phyloP scores from a whole-genome alignment of 2,329 filamentous ascomycete species.

The Sporothrix pseudoabietina region DNA sequence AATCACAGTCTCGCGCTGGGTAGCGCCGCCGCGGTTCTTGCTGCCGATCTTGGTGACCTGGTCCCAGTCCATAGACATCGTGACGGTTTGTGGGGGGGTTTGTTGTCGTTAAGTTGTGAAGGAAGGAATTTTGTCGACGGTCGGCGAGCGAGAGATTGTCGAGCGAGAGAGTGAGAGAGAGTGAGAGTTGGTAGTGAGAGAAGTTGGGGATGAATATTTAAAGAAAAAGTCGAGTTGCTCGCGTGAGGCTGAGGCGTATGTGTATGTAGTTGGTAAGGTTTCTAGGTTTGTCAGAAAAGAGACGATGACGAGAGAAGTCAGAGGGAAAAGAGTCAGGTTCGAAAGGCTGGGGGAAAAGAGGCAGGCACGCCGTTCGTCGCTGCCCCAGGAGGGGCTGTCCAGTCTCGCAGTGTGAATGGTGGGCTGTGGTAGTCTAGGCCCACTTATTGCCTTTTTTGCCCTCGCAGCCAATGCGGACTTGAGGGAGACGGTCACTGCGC shows the following conservation, averaged over 20 bases:
- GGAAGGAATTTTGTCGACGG: background rate
- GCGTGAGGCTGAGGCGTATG: conserved; percentile 15
- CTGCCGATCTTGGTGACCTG: conserved; percentile 89
- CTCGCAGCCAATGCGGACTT: conserved; percentile 12
- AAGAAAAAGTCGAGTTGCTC: background rate
- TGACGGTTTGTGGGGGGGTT: conserved; percentile 48
- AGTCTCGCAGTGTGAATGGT: background rate
- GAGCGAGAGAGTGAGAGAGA: background rate
- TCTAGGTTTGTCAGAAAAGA: conserved; percentile 6
- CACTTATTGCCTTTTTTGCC: conserved; percentile 15
- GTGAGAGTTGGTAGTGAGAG: background rate
- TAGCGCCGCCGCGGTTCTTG: conserved; percentile 70
- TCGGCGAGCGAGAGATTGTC: background rate
- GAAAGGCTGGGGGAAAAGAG: conserved; percentile 17
- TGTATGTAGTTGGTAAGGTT: background rate
- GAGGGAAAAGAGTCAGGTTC: background rate
- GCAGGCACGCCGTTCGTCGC: conserved; percentile 9
- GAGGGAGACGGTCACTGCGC: background rate
- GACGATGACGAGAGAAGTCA: background rate
- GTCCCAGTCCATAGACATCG: conserved; percentile 78
- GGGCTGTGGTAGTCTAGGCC: conserved; percentile 7
- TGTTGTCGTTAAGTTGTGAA: conserved; percentile 8
- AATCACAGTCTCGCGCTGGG: conserved; percentile 81
- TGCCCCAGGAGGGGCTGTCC: conserved; percentile 1
- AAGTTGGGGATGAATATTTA: background rate